Base-by-base conservation (phyloP, 768 basidiomycete species). In the Sarcodon aspratus region DNA sequence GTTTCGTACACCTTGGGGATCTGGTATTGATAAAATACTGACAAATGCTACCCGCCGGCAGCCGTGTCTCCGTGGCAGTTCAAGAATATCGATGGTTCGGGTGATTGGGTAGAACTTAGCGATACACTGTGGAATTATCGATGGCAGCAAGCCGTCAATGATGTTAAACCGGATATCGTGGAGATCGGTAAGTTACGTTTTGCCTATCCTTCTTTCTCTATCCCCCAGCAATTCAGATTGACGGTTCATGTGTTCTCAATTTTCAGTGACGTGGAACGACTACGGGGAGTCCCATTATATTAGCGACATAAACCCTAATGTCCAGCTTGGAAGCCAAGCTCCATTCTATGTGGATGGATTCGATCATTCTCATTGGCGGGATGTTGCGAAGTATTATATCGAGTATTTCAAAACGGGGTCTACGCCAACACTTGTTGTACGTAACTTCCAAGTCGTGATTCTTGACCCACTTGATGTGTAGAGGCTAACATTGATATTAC, bases 261-360 rank as follows among this genome's bases (percentile, higher is more conserved):
- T 47, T 51, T 43, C 34, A 12, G 27, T 31, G n/a, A 17, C 1
- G n/a, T 60, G 57, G 58, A 63, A 61, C 54, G 59, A 51, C 44
- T 52, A 59, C 47, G 66, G 60, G 32, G 66, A 68, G 53, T 69
- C 69, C 8, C 69, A 69, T 36, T 75, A 73, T 57, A 71, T 74
- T 36, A 66, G 66, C 44, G 66, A 69, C 36, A 50, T 63, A 60
- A 61, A 61, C 33, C 52, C 52, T 35, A 56, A 61, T n/a, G 61
- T 54, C 17, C 50, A 59, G 47, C 62, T 64, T 7, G 52, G 53
- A 45, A 51, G 50, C 10, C 51, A 56, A 17, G 57, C 58, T 18
- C 48, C 42, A 12, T 44, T 44, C 35, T 64, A 63, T 57, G 61
- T 61, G n/a, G 48, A 60, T 47, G 61, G 62, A 10, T 61, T 59